These are phyloP conservation scores for Podila minutissima DNA, from an alignment of 192 early-diverging fungal species.

Conservation along the genomic window DNA sequence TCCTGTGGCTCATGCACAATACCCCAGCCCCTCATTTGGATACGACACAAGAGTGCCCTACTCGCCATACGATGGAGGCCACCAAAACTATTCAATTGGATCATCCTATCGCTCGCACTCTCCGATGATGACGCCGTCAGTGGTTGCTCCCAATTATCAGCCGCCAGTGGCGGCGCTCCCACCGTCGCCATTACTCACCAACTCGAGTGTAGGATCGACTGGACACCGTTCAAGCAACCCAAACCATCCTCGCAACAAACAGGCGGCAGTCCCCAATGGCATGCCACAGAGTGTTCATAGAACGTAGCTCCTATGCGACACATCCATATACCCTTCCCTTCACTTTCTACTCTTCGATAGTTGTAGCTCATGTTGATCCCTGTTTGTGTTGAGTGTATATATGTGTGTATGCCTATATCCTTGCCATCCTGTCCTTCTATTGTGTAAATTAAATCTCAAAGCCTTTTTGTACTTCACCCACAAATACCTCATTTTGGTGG, in stretches of 20 bases:
- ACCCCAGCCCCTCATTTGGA: constrained; percentile 12
- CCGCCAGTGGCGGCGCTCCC: background rate
- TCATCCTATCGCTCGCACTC: constrained; percentile 21
- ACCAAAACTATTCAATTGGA: constrained; percentile 8
- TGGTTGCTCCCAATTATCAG: background rate
- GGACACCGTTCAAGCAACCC: constrained; percentile 1
- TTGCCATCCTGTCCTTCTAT: no score
- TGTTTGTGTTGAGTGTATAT: no score
- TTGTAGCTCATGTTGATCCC: no score
- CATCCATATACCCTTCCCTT: no score
- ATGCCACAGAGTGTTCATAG: no score
- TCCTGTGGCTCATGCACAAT: constrained; percentile 9
- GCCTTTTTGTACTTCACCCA: no score
- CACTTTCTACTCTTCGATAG: no score
- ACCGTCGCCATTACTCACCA: background rate
- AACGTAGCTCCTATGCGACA: no score
- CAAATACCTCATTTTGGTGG: no score
- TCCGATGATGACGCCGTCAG: constrained; percentile 28
- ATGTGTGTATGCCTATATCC: no score
- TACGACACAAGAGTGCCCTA: constrained; percentile 6
- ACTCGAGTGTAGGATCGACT: background rate
- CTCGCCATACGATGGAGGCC: constrained; percentile 9
- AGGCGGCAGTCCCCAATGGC: no score
- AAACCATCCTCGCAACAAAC: background rate
- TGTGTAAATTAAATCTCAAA: no score